Conservation (phyloP, 805 yeast genomes). For the Starmerella khaoyaiensis region DNA sequence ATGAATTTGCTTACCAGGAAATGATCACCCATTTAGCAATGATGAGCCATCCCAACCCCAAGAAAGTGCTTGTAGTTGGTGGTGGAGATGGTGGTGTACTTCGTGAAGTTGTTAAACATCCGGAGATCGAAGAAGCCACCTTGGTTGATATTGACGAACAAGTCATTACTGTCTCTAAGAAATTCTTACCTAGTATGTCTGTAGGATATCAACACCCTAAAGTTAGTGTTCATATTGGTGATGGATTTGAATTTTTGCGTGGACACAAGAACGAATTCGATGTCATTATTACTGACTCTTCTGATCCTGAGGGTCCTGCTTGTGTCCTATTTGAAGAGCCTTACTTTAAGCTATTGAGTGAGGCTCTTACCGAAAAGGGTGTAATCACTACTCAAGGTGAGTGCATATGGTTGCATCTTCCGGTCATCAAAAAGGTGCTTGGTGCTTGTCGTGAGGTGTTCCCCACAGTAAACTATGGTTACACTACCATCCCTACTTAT, state of each 20-base stretch:
- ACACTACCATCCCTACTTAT: slow-evolving; percentile 76
- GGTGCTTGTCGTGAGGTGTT: slow-evolving; percentile 62
- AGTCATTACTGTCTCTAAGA: slow-evolving; percentile 74
- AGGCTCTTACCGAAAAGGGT: slow-evolving; percentile 87
- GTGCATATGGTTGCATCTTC: slow-evolving; percentile 73
- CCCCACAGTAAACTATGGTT: slow-evolving; percentile 69
- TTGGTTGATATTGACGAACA: slow-evolving; percentile 93
- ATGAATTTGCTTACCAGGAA: slow-evolving; percentile 95
- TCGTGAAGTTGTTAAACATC: slow-evolving; percentile 87
- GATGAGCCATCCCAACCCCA: slow-evolving; percentile 89
- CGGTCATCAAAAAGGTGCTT: slow-evolving; percentile 63
- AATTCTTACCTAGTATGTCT: slow-evolving; percentile 80
- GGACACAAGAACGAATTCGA: slow-evolving; percentile 78
- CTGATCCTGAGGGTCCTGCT: slow-evolving; percentile 98
- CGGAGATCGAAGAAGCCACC: slow-evolving; percentile 72
- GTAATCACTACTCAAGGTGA: slow-evolving; percentile 85
- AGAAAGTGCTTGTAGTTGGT: slow-evolving; percentile 85
- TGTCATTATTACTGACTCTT: slow-evolving; percentile 91
- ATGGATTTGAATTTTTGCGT: slow-evolving; percentile 90
- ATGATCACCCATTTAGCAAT: slow-evolving; percentile 92
- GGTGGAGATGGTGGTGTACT: slow-evolving; percentile 99
- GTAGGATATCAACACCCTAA: slow-evolving; percentile 76
- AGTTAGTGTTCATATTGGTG: slow-evolving; percentile 82
- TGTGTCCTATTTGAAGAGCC: slow-evolving; percentile 85
- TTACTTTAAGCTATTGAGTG: slow-evolving; percentile 69